Base-by-base conservation (phyloP, 352 stramenopile species). In the Phytopythium ostracodes region DNA sequence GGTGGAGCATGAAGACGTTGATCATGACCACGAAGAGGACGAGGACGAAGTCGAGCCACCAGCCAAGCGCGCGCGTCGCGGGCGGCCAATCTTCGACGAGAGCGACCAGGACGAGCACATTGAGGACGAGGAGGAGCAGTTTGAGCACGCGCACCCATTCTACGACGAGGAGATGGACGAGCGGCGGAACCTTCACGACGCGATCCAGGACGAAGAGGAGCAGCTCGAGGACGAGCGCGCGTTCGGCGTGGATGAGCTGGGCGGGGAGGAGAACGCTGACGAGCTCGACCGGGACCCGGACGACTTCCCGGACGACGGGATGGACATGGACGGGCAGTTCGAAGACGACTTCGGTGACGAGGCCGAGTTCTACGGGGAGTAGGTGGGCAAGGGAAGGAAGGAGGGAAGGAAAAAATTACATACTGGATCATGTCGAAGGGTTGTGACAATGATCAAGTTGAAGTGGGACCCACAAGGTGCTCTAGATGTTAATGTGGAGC, bases 71-170 rank as follows among this genome's bases (percentile, higher is more conserved):
- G 42, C 56, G 17, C 49, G 70, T 35, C 65, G 66, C 6, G 60
- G 63, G 56, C 69, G 47, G 58, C 42, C 67, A 11, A 68, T 51
- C n/a, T 17, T 80, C 18, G 64, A 74, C 31, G 70, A 82, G 4
- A 74, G 53, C 20, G 73, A 82, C 20, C 70, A 76, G 36, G 71
- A 81, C 5, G 66, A 79, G n/a, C 12, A 36, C 4, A 46, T 60
- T 12, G 71, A 68, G 24, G 52, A 66, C 17, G 66, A 77, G 27
- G 49, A 73, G 22, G 53, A 67, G 27, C 66, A 54, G 4, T 65
- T 51, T 17, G 44, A 51, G 12, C 44, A 22, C 44, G n/a, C 44
- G 22, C 44, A 51, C 12, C 22, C 22, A 11, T 51, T 27, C 14
- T 8, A 20, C n/a, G 44, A 51, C 15, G 44, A 51, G 10, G 44